These are phyloP conservation scores for Zygosaccharomyces kombuchaensis DNA, from an alignment of 805 yeast species.

Conservation along the genomic window DNA sequence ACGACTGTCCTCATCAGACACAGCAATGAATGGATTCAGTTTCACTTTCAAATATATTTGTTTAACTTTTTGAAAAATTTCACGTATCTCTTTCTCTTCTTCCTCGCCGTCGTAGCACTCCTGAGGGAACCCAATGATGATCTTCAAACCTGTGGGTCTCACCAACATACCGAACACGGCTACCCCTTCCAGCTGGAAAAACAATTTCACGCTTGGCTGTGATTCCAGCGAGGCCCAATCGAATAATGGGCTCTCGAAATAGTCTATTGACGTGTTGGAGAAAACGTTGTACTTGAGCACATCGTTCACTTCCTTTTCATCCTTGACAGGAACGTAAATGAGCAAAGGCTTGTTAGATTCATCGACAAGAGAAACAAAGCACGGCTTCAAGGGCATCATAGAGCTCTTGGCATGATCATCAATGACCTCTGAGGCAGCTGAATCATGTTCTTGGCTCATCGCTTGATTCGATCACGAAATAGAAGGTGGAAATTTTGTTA, in stretches of 20 bases:
- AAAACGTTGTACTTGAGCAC: constrained; percentile 31
- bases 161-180: constrained; percentile 30
- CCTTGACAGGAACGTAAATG: constrained; percentile 21
- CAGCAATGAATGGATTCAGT: constrained; percentile 26
- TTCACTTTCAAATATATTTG: constrained; percentile 25
- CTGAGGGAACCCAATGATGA: constrained; percentile 27
- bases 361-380: constrained; percentile 28
- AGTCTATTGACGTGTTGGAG: constrained; percentile 33
- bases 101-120: constrained; percentile 11
- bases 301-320: constrained; percentile 18
- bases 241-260: constrained; percentile 29
- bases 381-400: constrained; percentile 10
- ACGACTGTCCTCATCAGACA: constrained; percentile 5
- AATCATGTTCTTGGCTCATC: not conserved
- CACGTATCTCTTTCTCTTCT: constrained; percentile 11
- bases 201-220: constrained; percentile 16
- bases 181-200: constrained; percentile 31
- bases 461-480: not conserved
- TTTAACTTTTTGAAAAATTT: constrained; percentile 23
- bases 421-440: not conserved
- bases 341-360: constrained; percentile 26
- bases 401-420: not conserved
- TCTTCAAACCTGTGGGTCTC: constrained; percentile 30
- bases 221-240: constrained; percentile 22
- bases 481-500: not conserved